Evolutionary conservation across 768 basidiomycete genomes (phyloP).

Genomic region (Tephrocybe sp.): DNA sequence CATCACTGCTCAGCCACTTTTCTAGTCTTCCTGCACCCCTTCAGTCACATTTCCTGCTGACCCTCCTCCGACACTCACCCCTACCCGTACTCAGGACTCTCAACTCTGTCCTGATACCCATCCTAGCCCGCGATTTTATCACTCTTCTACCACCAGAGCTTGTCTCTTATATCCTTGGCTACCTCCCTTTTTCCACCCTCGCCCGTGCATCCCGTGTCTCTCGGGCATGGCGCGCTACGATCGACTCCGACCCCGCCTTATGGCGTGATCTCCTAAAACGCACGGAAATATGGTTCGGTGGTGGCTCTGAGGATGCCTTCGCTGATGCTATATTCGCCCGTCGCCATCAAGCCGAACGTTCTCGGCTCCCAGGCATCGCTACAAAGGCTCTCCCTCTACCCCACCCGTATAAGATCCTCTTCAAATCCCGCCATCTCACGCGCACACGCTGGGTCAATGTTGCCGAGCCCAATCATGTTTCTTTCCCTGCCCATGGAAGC

Average conservation of each 20-base stretch:
- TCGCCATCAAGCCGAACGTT: constrained; percentile 43
- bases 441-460: constrained; percentile 78
- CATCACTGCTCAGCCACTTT: constrained; percentile 80
- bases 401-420: constrained; percentile 89
- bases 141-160: constrained; percentile 90
- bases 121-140: constrained; percentile 92
- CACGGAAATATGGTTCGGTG: constrained; percentile 89
- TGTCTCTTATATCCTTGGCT: constrained; percentile 83
- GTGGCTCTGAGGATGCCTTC: constrained; percentile 79
- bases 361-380: constrained; percentile 16
- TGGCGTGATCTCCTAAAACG: constrained; percentile 86
- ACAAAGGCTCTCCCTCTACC: constrained; percentile 59
- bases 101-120: constrained; percentile 84
- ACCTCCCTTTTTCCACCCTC: constrained; percentile 77
- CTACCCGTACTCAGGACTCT: constrained; percentile 88
- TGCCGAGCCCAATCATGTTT: constrained; percentile 68
- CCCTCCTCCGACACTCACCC: constrained; percentile 87
- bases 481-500: constrained; percentile 85
- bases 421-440: constrained; percentile 85
- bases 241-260: constrained; percentile 86
- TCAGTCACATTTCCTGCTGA: constrained; percentile 92
- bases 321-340: constrained; percentile 67
- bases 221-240: constrained; percentile 85
- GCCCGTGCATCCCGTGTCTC: constrained; percentile 88
- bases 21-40: constrained; percentile 72